These are phyloP conservation scores for Aspergillus novoparasiticus DNA, from an alignment of 2,329 filamentous ascomycete species.

Conservation along the genomic window DNA sequence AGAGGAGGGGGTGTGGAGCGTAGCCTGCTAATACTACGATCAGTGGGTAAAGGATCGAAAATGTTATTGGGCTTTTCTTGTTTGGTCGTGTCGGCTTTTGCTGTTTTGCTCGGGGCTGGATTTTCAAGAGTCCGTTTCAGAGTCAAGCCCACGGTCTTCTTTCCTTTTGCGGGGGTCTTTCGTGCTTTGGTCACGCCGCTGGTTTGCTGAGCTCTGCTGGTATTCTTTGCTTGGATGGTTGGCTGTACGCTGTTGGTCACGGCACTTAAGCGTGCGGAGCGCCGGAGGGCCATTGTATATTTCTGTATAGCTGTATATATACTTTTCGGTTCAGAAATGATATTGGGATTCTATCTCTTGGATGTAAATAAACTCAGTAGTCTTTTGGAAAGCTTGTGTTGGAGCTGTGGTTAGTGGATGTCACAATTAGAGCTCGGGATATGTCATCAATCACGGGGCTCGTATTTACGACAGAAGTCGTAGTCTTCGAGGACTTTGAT, in stretches of 20 bases:
- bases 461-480: background rate
- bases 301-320: background rate
- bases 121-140: conserved; percentile 5
- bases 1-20: conserved; percentile 49
- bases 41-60: conserved; percentile 19
- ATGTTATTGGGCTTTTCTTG: conserved; percentile 35
- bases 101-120: background rate
- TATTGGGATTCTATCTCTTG: background rate
- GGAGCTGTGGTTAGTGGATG: background rate
- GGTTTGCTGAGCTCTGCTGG: conserved; percentile 24
- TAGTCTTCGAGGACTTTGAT: background rate
- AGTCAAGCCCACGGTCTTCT: conserved; percentile 20
- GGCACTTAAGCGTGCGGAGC: conserved; percentile 52
- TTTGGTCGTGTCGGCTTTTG: conserved; percentile 24
- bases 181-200: conserved; percentile 34
- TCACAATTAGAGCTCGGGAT: conserved; percentile 3
- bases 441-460: conserved; percentile 9
- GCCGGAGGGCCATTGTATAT: conserved; percentile 53
- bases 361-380: background rate
- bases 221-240: conserved; percentile 24
- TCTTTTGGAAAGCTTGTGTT: background rate
- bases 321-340: background rate
- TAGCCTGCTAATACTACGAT: conserved; percentile 45
- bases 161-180: conserved; percentile 28
- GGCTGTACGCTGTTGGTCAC: conserved; percentile 24